Evolutionary conservation across 2,329 filamentous ascomycete species (phyloP).

Genomic region (Cladosporium sp.): DNA sequence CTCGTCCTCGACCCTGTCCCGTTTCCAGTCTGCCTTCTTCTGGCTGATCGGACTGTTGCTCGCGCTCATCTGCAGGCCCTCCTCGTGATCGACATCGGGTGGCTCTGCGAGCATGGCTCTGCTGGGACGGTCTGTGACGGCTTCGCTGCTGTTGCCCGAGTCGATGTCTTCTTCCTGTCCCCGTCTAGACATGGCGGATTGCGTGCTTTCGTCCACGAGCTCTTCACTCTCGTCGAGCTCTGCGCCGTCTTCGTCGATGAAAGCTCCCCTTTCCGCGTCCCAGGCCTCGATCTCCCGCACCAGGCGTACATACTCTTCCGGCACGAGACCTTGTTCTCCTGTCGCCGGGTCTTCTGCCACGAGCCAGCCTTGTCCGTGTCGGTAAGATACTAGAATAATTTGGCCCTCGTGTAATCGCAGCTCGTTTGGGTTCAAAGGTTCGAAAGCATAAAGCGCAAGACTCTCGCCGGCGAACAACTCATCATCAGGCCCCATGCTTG

Average conservation of each 20-base stretch:
- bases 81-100: constrained; percentile 16
- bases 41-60: background rate
- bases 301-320: constrained; percentile 92
- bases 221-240: constrained; percentile 18
- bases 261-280: constrained; percentile 78
- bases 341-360: constrained; percentile 96
- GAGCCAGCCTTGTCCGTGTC: constrained; percentile 95
- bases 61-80: constrained; percentile 15
- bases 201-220: constrained; percentile 7
- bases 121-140: constrained; percentile 14
- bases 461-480: constrained; percentile 98
- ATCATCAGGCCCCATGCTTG: constrained; percentile 58
- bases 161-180: background rate
- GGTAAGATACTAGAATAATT: constrained; percentile 93
- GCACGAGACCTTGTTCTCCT: constrained; percentile 89
- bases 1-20: constrained; percentile 7
- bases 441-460: constrained; percentile 93
- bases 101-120: constrained; percentile 18
- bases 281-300: constrained; percentile 92
- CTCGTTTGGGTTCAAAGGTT: constrained; percentile 94
- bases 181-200: background rate
- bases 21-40: constrained; percentile 3
- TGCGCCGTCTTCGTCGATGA: constrained; percentile 43
- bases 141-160: constrained; percentile 20
- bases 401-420: constrained; percentile 90